Conservation (phyloP, 2,329 filamentous ascomycete species). For the Calonectria hawksworthii region DNA sequence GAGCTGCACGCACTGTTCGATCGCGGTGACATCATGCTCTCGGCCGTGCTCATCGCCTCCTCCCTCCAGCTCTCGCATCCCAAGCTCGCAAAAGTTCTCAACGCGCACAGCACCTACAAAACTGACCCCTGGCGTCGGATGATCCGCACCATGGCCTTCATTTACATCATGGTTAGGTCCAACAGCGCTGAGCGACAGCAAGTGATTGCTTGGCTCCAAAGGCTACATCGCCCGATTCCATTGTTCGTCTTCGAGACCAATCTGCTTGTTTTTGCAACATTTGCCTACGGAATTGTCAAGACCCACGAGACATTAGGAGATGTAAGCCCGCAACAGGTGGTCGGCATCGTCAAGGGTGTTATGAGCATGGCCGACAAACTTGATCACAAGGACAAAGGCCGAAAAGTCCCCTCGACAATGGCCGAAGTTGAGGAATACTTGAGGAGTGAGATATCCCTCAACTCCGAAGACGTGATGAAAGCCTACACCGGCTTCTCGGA, state of each 20-base stretch:
- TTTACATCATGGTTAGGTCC: conserved; percentile 21
- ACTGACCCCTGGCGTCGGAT: conserved; percentile 16
- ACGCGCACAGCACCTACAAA: conserved; percentile 19
- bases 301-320: not conserved
- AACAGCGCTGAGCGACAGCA: conserved; percentile 14
- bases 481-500: not conserved
- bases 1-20: conserved; percentile 19
- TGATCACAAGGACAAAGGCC: conserved; percentile 1
- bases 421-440: conserved; percentile 8
- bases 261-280: conserved; percentile 22
- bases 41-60: conserved; percentile 10
- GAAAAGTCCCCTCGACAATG: conserved; percentile 16
- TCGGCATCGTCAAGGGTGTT: not conserved
- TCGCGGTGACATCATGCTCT: conserved; percentile 19
- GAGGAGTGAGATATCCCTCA: not conserved
- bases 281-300: conserved; percentile 18
- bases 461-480: not conserved
- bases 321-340: not conserved
- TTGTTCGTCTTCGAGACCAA: conserved; percentile 21
- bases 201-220: conserved; percentile 20
- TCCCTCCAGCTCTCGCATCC: conserved; percentile 19
- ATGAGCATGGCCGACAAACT: conserved; percentile 26
- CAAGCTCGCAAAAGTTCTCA: conserved; percentile 7
- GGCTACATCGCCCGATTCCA: conserved; percentile 13
- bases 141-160: conserved; percentile 19